Evolutionary conservation across 768 basidiomycete species (phyloP), one percentile per base, ranked within the genome.

Genomic region (Xanthoconium purpureum): DNA sequence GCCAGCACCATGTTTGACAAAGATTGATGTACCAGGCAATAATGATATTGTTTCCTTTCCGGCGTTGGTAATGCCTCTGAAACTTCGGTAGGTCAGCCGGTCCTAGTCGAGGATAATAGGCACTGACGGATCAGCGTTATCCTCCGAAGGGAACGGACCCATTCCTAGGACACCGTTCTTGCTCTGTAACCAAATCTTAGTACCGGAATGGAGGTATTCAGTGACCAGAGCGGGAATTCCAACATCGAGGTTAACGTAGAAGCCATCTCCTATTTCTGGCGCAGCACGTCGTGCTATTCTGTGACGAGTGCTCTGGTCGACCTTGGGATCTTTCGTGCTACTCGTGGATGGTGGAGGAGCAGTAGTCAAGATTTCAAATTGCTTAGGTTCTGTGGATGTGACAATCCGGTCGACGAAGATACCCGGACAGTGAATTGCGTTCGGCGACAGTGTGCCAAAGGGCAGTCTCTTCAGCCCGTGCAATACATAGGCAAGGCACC

Each of bases 21-120:
- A 97, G 11, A 91, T 77, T 8, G 93, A 87, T 24, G 93, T 89
- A 24, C 94, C 94, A 35, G 94, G 93, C 28, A 95, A 77, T 11
- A 98, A 78, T 5, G 94, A 94, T 39, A 96, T 88, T 6, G 91
- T 94, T 73, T 95, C 92, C 71, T 95, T 95, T 14, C 94, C 91
- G 38, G 92, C 92, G 62, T 95, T 95, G 66, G 94, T 89, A 61
- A 94, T 80, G 71, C 95, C 93, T 29, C 88, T 89, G 55, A 50
- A 42, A 28, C 20, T 52, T 84, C 77, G 56, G 81, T 33, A 82
- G 18, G 40, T 57, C 40, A 49, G 60, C 59, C 7, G 52, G 13
- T 47, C 36, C 11, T 35, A 60, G 36, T 35, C 17, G 24, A 35
- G 35, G 50, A 45, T 15, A 40, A 13, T 32, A 38, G n/a, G 11